Percentiles rank a stretch among this genome's conserved stretches.
These are phyloP conservation scores for Pythium graminicola DNA, from an alignment of 352 stramenopile species.

Conservation along the genomic window DNA sequence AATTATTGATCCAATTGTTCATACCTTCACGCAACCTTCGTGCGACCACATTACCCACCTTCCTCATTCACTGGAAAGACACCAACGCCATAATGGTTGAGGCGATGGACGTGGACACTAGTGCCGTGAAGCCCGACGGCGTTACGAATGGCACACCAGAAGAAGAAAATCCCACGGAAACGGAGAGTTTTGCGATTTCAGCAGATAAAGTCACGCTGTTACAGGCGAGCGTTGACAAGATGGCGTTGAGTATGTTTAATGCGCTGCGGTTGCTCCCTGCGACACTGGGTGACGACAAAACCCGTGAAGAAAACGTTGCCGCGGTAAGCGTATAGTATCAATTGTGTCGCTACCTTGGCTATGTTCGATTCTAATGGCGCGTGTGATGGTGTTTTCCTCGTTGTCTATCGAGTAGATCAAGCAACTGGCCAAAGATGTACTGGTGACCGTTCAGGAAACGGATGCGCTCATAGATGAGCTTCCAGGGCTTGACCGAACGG, in stretches of 20 bases:
- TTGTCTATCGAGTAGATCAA: slow-evolving; percentile 50
- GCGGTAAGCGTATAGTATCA: slow-evolving; percentile 23
- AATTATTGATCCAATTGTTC: too few relatives aligned
- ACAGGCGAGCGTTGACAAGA: slow-evolving; percentile 82
- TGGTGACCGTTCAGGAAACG: slow-evolving; percentile 75
- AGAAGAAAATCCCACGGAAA: neutral
- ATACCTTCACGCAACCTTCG: neutral
- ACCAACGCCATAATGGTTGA: slow-evolving; percentile 14
- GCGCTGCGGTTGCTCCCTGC: slow-evolving; percentile 67
- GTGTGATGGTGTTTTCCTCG: slow-evolving; percentile 1
- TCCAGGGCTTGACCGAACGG: slow-evolving; percentile 72
- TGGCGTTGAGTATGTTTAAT: slow-evolving; percentile 86
- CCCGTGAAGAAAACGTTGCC: slow-evolving; percentile 48
- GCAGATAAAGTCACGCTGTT: slow-evolving; percentile 78
- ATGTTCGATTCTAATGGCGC: neutral
- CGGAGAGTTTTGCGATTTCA: slow-evolving; percentile 6
- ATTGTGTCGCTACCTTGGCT: too few relatives aligned
- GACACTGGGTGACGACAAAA: slow-evolving; percentile 36
- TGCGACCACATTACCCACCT: neutral
- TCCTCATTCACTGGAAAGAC: neutral
- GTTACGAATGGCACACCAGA: slow-evolving; percentile 1
- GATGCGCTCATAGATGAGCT: slow-evolving; percentile 74
- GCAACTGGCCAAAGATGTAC: slow-evolving; percentile 63
- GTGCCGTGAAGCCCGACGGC: slow-evolving; percentile 6
- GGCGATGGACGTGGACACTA: slow-evolving; percentile 16